Conservation (phyloP, 2,329 filamentous ascomycete species). For the Neofusicoccum sp. region DNA sequence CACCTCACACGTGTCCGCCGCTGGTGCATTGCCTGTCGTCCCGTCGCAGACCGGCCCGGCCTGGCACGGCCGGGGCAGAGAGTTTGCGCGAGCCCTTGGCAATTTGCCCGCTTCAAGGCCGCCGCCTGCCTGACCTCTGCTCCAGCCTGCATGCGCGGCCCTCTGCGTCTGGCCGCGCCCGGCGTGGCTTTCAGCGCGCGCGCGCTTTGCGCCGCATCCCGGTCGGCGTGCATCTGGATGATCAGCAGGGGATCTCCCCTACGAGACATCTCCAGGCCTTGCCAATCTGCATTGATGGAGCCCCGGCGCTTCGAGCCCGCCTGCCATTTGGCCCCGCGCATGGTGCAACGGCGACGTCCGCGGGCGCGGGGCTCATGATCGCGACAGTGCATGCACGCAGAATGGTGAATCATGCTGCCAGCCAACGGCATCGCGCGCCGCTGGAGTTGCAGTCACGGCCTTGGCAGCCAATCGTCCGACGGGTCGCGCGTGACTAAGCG, state of each 20-base stretch:
- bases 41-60: not conserved
- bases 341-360: conserved; percentile 1
- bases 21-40: not conserved
- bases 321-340: not conserved
- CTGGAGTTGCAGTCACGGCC: conserved; percentile 1
- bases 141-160: not conserved
- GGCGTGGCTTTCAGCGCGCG: not conserved
- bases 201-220: conserved; percentile 16
- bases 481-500: conserved; percentile 5
- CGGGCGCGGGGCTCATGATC: not conserved
- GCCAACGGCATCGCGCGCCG: conserved; percentile 3
- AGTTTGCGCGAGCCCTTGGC: conserved; percentile 4
- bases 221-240: conserved; percentile 17
- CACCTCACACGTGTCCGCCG: conserved; percentile 6
- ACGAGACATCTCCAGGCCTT: not conserved
- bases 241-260: conserved; percentile 18
- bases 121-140: conserved; percentile 1
- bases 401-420: conserved; percentile 5
- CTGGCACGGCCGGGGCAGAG: not conserved
- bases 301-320: conserved; percentile 5
- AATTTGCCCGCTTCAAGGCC: conserved; percentile 6
- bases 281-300: conserved; percentile 4
- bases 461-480: not conserved
- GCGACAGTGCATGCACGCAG: not conserved
- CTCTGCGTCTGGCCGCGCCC: not conserved